Evolutionary conservation across 2,329 filamentous ascomycete species (phyloP).

Genomic region (Fonsecaea pedrosoi): DNA sequence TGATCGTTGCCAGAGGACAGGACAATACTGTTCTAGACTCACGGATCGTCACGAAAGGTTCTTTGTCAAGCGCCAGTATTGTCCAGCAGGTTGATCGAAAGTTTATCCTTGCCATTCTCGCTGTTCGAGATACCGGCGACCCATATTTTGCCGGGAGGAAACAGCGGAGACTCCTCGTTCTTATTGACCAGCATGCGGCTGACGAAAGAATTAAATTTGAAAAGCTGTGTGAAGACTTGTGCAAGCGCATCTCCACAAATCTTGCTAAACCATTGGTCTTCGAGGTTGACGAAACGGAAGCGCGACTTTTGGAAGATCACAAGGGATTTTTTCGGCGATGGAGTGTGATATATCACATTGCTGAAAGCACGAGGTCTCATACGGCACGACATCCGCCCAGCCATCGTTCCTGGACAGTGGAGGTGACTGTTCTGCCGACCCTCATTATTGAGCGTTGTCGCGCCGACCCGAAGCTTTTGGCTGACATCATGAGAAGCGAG

Average conservation of each 20-base stretch:
- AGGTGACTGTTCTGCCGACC: constrained; percentile 68
- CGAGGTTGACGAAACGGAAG: constrained; percentile 68
- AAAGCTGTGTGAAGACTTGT: constrained; percentile 67
- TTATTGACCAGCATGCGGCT: constrained; percentile 93
- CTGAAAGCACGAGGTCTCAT: constrained; percentile 41
- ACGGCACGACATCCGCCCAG: constrained; percentile 6
- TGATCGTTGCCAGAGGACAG: not conserved
- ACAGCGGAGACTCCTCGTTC: constrained; percentile 60
- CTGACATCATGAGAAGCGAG: constrained; percentile 76
- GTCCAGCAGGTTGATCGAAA: constrained; percentile 88
- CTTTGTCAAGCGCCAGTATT: constrained; percentile 66
- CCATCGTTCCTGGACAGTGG: constrained; percentile 45
- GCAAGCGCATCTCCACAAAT: constrained; percentile 42
- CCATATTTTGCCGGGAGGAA: not conserved
- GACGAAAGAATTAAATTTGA: constrained; percentile 88
- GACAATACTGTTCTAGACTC: not conserved
- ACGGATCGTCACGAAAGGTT: constrained; percentile 41
- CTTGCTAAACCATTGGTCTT: constrained; percentile 66
- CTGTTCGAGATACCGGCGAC: constrained; percentile 49
- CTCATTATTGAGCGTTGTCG: constrained; percentile 78
- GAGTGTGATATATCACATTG: constrained; percentile 68
- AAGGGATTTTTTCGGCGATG: constrained; percentile 69
- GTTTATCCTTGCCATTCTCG: constrained; percentile 72
- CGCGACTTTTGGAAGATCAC: constrained; percentile 62
- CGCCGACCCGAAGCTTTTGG: constrained; percentile 72